Percentiles rank a stretch among this genome's conserved stretches.
Evolutionary conservation across 306 rosid species (phyloP).

Genomic region (Lablab purpureus): DNA sequence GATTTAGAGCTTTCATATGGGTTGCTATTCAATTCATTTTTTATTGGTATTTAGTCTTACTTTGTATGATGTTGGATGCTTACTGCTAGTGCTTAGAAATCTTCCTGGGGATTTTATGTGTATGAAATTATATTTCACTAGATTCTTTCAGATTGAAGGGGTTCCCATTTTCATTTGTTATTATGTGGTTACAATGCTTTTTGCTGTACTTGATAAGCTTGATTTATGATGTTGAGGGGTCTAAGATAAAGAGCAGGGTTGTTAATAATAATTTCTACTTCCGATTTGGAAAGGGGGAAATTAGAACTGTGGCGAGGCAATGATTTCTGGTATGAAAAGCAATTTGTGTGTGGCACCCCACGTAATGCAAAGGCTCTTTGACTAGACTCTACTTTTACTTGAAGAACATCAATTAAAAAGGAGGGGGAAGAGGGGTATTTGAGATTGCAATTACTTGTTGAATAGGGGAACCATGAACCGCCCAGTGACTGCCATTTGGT

Average conservation of each 20-base stretch:
- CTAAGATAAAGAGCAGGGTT: neutral
- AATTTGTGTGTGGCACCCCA: conserved; percentile 42
- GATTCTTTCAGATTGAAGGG: neutral
- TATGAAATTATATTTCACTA: conserved; percentile 13
- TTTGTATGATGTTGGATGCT: conserved; percentile 14
- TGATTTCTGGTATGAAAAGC: conserved; percentile 39
- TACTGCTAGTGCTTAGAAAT: neutral
- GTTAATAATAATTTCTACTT: neutral
- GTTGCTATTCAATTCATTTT: neutral
- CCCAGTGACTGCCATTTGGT: neutral
- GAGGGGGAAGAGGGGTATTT: neutral
- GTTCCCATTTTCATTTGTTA: neutral
- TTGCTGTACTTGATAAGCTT: conserved; percentile 1
- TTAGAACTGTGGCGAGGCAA: conserved; percentile 10
- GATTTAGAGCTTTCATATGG: conserved; percentile 14
- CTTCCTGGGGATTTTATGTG: neutral
- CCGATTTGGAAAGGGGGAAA: conserved; percentile 6
- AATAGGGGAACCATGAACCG: conserved; percentile 39
- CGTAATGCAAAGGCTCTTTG: conserved; percentile 45
- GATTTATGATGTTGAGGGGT: neutral
- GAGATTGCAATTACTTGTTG: conserved; percentile 39
- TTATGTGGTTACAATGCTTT: neutral
- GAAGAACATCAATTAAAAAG: neutral
- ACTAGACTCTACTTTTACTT: conserved; percentile 23
- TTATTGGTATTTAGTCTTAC: neutral